Percentiles rank a stretch among this genome's conserved stretches.
Evolutionary conservation across 1,284 basidiomycete species (phyloP).

Genomic region (Vanrija sp.): DNA sequence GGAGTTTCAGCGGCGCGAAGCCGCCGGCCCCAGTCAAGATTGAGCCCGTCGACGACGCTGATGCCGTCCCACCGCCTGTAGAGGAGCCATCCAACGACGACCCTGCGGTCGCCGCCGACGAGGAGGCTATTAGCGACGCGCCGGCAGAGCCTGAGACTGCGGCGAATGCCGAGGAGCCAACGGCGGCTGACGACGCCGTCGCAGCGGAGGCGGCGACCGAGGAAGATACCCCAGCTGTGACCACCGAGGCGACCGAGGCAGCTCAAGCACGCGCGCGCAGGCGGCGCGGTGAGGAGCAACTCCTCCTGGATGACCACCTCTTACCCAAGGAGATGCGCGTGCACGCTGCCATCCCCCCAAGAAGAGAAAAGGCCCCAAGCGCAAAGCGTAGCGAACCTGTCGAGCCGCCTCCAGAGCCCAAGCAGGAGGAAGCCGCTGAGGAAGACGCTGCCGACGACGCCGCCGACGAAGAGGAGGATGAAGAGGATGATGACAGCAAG

Average conservation of each 20-base stretch:
- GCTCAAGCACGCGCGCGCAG: constrained; percentile 20
- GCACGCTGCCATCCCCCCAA: constrained; percentile 11
- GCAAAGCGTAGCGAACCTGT: constrained; percentile 3
- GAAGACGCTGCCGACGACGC: constrained; percentile 17
- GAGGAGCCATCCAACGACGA: constrained; percentile 39
- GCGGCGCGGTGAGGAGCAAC: constrained; percentile 40
- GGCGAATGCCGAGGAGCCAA: constrained; percentile 2
- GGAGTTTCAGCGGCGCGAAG: constrained; percentile 23
- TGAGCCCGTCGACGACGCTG: constrained; percentile 47
- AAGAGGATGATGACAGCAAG: constrained; percentile 65
- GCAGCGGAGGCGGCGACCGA: not conserved
- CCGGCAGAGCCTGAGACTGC: not conserved
- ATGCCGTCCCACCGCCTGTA: constrained; percentile 1
- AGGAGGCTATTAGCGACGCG: constrained; percentile 2
- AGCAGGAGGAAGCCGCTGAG: constrained; percentile 6
- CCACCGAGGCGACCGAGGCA: constrained; percentile 15
- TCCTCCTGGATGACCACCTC: constrained; percentile 41
- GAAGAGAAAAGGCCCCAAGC: constrained; percentile 8
- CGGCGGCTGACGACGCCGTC: constrained; percentile 3
- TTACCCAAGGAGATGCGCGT: constrained; percentile 35
- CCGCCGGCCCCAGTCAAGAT: constrained; percentile 10
- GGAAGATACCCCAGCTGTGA: not conserved
- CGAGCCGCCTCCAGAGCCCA: constrained; percentile 5
- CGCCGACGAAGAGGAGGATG: constrained; percentile 31
- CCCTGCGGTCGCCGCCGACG: constrained; percentile 14